These are phyloP conservation scores for Kuraishia cidri DNA, from an alignment of 805 yeast genomes.

Conservation along the genomic window DNA sequence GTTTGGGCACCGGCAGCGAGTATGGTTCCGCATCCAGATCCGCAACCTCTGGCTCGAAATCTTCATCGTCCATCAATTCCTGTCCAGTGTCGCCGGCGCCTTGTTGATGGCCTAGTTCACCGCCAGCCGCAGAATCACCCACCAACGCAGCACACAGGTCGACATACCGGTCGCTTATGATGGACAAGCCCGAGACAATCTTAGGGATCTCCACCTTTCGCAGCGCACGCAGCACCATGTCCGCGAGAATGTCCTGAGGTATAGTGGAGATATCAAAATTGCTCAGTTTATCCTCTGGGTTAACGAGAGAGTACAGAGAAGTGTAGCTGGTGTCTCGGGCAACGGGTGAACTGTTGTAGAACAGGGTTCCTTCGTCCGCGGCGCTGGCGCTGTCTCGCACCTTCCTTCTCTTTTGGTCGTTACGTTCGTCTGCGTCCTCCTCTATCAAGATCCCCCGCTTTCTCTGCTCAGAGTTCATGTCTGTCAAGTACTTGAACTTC, in stretches of 20 bases:
- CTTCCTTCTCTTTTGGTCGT: conserved; percentile 19
- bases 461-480: conserved; percentile 16
- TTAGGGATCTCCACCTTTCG: conserved; percentile 39
- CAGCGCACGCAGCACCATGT: conserved; percentile 62
- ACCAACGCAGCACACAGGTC: conserved; percentile 23
- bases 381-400: conserved; percentile 10
- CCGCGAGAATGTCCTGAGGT: conserved; percentile 53
- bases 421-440: conserved; percentile 33
- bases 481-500: conserved; percentile 19
- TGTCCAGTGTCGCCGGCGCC: conserved; percentile 5
- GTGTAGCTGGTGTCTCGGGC: conserved; percentile 42
- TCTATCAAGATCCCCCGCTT: conserved; percentile 24
- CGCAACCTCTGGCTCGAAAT: conserved; percentile 16
- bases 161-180: conserved; percentile 58
- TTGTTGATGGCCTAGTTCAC: background rate
- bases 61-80: conserved; percentile 11
- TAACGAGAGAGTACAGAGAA: conserved; percentile 59
- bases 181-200: conserved; percentile 59
- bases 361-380: conserved; percentile 10
- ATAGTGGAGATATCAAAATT: conserved; percentile 63
- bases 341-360: conserved; percentile 18
- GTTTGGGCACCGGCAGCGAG: conserved; percentile 47
- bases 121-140: background rate
- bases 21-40: conserved; percentile 24
- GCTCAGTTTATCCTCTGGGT: conserved; percentile 46